Conservation (phyloP, 805 yeast genomes). For the Yarrowia divulgata region DNA sequence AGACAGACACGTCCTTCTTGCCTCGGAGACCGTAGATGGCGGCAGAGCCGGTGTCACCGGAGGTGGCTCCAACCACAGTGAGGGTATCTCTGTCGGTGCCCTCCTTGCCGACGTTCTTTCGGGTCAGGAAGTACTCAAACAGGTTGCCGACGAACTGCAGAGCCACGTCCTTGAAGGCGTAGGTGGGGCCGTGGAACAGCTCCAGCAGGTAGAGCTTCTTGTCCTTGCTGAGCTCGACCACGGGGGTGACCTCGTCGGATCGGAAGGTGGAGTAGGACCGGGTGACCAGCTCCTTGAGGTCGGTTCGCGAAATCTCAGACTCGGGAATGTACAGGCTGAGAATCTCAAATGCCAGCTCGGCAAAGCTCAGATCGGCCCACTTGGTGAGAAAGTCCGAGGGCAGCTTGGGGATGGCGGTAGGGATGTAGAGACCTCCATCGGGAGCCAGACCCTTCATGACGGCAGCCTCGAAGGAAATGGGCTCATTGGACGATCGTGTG, state of each 20-base stretch:
- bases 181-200: constrained; percentile 98
- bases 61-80: constrained; percentile 98
- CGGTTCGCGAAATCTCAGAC: constrained; percentile 75
- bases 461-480: constrained; percentile 50
- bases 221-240: constrained; percentile 63
- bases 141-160: constrained; percentile 96
- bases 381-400: constrained; percentile 61
- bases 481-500: constrained; percentile 51
- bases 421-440: constrained; percentile 96
- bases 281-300: constrained; percentile 65
- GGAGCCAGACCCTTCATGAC: constrained; percentile 80
- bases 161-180: constrained; percentile 98
- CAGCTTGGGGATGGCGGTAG: constrained; percentile 77
- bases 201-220: constrained; percentile 77
- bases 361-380: constrained; percentile 81
- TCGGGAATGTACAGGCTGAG: constrained; percentile 77
- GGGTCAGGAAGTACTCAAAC: constrained; percentile 86
- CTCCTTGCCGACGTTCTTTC: constrained; percentile 67
- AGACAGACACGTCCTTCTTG: constrained; percentile 96
- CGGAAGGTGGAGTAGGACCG: constrained; percentile 92
- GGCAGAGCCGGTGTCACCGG: constrained; percentile 99
- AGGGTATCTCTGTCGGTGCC: constrained; percentile 72
- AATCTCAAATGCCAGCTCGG: constrained; percentile 86
- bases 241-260: constrained; percentile 85
- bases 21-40: constrained; percentile 98